Evolutionary conservation across 345 rosid genomes (phyloP), one percentile per base, ranked within the genome.

Genomic region (Gossypium thurberi): DNA sequence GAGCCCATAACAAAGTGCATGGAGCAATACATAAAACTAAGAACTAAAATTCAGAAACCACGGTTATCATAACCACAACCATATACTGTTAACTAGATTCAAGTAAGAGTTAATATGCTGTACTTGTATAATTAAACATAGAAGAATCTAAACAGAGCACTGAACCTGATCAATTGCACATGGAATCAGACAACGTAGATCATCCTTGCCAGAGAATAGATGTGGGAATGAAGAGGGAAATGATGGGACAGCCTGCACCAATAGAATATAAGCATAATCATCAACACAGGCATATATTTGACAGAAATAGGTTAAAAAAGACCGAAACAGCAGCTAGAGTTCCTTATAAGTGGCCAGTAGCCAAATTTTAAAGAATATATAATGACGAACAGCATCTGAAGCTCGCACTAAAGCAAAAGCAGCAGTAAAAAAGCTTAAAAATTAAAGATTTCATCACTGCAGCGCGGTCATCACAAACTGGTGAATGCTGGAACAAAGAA

Each of bases 141-240:
- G 20, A 12, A 62, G 23, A 63, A 8, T 2, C 51, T 43, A 50
- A 44, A 14, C 47, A 71, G 43, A 71, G 76, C 79, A 47, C 40
- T 57, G 50, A 23, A 89, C 98, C 98, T 94, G 98, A 75, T 94
- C 98, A 78, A 94, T 92, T 15, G 96, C 98, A 75, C 98, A 94
- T 47, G 98, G 98, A 81, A 94, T 90, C 84, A 94, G 81, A 83
- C 98, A 94, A 64, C 89, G 92, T 58, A 90, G 90, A 46, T 86
- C 78, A 76, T 88, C 89, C 70, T 82, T 84, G 28, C 93, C 94
- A 4, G 90, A 70, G 80, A 94, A 94, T 52, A 94, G 77, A 75
- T 94, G 97, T 1, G 97, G 98, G 73, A 94, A 94, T 67, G 98
- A 92, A 53, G 92, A 89, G 5, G 98, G 92, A 84, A 92, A 94